Evolutionary conservation across 306 rosid species (phyloP).

Genomic region (Quercus aquifolioides): DNA sequence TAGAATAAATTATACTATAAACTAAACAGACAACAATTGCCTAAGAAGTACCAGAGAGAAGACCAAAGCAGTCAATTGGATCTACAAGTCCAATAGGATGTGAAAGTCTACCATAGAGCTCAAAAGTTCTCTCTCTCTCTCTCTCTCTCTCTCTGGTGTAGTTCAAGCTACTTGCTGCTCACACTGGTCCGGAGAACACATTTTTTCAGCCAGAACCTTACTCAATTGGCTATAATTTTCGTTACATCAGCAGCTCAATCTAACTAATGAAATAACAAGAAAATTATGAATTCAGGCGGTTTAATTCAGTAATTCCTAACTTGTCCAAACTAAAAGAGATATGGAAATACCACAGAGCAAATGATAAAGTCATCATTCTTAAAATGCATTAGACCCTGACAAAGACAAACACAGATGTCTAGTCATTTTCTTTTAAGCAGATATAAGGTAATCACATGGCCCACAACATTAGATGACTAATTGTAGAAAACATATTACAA

Average conservation of each 20-base stretch:
- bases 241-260: background rate
- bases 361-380: background rate
- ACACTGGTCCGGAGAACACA: background rate
- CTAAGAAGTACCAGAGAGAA: background rate
- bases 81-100: background rate
- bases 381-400: background rate
- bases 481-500: background rate
- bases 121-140: too few relatives aligned
- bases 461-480: too few relatives aligned
- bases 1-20: background rate
- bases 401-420: background rate
- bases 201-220: background rate
- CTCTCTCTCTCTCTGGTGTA: too few relatives aligned
- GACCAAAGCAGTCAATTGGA: background rate
- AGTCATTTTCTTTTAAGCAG: background rate
- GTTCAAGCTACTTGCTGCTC: background rate
- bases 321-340: background rate
- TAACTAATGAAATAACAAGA: background rate
- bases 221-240: background rate
- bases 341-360: background rate
- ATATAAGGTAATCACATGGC: background rate
- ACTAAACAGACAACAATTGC: background rate
- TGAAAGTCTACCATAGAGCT: background rate
- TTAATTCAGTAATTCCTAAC: background rate
- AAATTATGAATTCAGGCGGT: background rate